phyloP scores from a whole-genome alignment of 768 basidiomycete genomes.

The Coprinopsis sp. region DNA sequence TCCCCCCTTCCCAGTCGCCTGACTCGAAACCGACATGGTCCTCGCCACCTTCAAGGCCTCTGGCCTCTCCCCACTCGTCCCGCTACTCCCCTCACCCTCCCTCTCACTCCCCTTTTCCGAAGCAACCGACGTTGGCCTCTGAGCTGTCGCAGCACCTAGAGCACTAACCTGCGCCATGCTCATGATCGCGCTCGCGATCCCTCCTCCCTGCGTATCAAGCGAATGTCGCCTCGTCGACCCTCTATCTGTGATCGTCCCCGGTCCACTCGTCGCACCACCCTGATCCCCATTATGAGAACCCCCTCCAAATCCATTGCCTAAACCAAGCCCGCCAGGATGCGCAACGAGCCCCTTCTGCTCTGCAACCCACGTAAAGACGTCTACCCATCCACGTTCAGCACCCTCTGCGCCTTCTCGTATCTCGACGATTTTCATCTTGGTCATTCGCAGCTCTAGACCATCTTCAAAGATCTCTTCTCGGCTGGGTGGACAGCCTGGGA shows the following conservation, averaged over 20 bases:
- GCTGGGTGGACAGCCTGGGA: conserved; percentile 35
- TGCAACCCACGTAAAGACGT: conserved; percentile 84
- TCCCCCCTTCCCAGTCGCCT: neutral
- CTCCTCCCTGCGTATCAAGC: no score
- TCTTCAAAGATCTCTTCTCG: conserved; percentile 65
- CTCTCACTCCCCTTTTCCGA: no score
- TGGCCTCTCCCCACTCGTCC: conserved; percentile 6
- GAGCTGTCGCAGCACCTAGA: no score
- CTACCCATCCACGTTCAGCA: conserved; percentile 76
- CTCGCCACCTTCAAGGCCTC: conserved; percentile 1
- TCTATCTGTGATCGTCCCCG: no score
- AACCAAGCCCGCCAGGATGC: conserved; percentile 15
- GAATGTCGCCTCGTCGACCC: no score
- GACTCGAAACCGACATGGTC: neutral
- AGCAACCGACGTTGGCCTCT: no score
- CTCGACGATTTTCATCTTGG: conserved; percentile 77
- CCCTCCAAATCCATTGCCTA: no score
- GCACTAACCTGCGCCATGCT: no score
- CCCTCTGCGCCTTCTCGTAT: conserved; percentile 81
- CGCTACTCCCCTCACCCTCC: neutral
- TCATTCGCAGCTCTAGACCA: conserved; percentile 81
- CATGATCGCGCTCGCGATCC: no score
- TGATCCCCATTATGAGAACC: no score
- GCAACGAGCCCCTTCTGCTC: conserved; percentile 37
- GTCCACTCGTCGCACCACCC: neutral